Conservation (phyloP, 768 basidiomycete genomes). For the Boletus eberwhitei region DNA sequence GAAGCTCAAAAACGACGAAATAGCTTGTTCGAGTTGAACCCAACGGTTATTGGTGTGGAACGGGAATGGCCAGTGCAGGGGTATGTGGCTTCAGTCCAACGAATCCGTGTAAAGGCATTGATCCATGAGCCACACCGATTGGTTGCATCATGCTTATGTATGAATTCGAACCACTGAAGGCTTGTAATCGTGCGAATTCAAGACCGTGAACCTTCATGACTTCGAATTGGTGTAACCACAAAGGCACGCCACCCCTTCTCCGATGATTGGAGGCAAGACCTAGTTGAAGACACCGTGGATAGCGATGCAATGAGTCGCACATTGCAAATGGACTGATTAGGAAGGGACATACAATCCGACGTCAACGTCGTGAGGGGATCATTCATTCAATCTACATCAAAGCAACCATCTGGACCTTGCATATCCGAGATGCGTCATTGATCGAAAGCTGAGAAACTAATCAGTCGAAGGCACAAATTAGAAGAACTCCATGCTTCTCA, state of each 20-base stretch:
- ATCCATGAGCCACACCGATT: background rate
- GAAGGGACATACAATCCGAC: too few relatives aligned
- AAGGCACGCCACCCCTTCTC: background rate
- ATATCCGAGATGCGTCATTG: background rate
- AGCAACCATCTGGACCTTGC: background rate
- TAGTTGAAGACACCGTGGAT: background rate
- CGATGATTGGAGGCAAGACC: background rate
- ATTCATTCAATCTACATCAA: background rate
- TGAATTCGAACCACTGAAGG: background rate
- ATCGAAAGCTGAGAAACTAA: background rate
- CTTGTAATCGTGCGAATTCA: background rate
- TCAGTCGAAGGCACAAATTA: too few relatives aligned
- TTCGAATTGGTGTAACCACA: background rate
- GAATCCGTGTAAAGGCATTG: background rate
- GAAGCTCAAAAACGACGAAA: background rate
- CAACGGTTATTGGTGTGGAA: too few relatives aligned
- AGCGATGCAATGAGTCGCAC: background rate
- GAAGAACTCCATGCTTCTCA: background rate
- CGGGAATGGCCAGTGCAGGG: background rate
- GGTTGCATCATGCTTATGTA: background rate
- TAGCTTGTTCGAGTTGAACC: too few relatives aligned
- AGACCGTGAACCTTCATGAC: background rate
- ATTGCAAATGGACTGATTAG: background rate
- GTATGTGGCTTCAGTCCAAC: background rate
- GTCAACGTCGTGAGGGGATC: background rate